Evolutionary conservation across 2,329 filamentous ascomycete genomes (phyloP), one percentile per base, ranked within the genome.

Genomic region (Ramularia endophylla): DNA sequence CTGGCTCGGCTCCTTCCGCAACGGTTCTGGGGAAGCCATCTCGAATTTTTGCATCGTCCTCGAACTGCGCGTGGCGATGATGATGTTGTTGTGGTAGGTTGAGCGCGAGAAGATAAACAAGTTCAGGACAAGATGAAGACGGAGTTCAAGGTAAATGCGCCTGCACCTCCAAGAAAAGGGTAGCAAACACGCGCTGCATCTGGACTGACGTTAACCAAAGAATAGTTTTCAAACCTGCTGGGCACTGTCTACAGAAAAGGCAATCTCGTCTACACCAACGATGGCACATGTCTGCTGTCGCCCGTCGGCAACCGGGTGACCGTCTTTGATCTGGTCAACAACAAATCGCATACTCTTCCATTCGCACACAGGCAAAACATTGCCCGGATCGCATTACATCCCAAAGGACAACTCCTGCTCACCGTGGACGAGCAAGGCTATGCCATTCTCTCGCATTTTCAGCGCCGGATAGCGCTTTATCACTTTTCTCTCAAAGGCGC

Each of bases 201-300:
- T 25, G 5, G n/a, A 47, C 41, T 46, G 41, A 47, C 44, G 38
- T 44, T 52, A 36, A 50, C 45, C 18, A 45, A 45, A 44, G 36
- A 31, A 18, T 59, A 95, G 89, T 98, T 98, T 71, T 95, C 90
- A 65, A 98, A 97, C 69, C 78, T 98, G 64, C 79, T 98, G 60
- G 94, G 92, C 63, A 98, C 92, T 55, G 92, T 98, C 63, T 98
- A 97, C 74, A 87, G 88, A 72, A 87, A 89, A 78, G 92, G 94
- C 68, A 98, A 97, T 65, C 78, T 98, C 60, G 77, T 95, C 63
- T 98, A 94, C 73, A 94, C 87, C 58, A 87, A 89, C 47, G 90
- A 98, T 77, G 94, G 94, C 63, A 92, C 87, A 58, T 90, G 87
- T 69, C 77, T 98, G 52, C 86, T 94, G 59, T 98, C 92, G 32